These are phyloP conservation scores for Themeda triandra DNA, from an alignment of 176 grass and related monocot genomes.

Conservation along the genomic window DNA sequence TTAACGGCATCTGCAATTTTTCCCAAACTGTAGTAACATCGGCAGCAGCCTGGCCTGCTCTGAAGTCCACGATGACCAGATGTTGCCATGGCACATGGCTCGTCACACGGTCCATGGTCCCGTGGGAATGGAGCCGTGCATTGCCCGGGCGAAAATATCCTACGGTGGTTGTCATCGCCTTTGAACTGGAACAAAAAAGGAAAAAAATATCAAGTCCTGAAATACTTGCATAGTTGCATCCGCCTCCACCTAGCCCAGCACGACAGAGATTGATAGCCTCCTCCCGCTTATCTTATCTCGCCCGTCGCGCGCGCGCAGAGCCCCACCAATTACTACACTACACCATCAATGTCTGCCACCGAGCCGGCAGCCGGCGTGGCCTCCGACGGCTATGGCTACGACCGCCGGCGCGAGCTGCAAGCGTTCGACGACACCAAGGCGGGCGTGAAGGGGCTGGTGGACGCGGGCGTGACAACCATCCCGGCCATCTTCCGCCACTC, in stretches of 20 bases:
- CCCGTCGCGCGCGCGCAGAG: neutral
- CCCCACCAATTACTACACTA: neutral
- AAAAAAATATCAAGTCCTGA: neutral
- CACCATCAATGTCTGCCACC: neutral
- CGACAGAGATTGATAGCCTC: neutral
- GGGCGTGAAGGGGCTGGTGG: slow-evolving; percentile 61
- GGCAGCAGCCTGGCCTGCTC: too few species aligned
- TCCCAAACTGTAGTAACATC: too few species aligned
- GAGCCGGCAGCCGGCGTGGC: neutral
- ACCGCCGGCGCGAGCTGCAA: slow-evolving; percentile 31
- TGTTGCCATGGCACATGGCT: too few species aligned
- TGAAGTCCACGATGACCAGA: neutral
- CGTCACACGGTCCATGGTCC: too few species aligned
- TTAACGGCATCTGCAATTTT: neutral
- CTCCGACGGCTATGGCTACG: neutral
- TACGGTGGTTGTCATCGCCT: neutral
- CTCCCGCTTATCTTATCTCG: neutral
- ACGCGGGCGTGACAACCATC: slow-evolving; percentile 27
- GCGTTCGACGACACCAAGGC: slow-evolving; percentile 65
- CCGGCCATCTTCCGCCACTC: slow-evolving; percentile 4
- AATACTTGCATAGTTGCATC: too few species aligned
- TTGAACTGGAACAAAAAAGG: too few species aligned
- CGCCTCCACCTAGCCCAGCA: neutral
- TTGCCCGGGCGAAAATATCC: neutral
- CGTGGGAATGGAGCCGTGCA: neutral